A percentile compares a stretch with the other conserved stretches of the same genome.
Conservation (phyloP, 208 protist genomes). For the Acanthamoeba healyi region DNA sequence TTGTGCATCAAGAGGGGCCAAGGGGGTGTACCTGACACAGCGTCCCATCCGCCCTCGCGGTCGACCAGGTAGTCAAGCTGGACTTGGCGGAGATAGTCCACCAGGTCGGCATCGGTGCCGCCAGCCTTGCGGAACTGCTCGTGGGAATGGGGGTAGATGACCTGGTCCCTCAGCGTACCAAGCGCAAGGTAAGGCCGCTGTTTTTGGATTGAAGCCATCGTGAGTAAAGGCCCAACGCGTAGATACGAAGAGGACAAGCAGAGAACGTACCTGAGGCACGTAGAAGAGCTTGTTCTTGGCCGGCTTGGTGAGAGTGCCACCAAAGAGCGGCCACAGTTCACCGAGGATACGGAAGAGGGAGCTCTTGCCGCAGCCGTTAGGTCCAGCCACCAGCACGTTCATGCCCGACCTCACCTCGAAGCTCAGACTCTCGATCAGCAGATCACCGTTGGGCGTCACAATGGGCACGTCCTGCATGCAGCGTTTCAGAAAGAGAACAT, state of each 20-base stretch:
- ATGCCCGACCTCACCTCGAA: constrained; percentile 83
- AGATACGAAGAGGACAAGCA: neutral
- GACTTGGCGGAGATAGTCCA: constrained; percentile 63
- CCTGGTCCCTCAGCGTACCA: constrained; percentile 86
- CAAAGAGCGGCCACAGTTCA: constrained; percentile 87
- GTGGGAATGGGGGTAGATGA: constrained; percentile 83
- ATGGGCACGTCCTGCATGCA: constrained; percentile 79
- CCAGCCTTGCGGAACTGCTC: constrained; percentile 79
- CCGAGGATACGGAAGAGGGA: constrained; percentile 88
- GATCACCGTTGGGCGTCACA: constrained; percentile 84
- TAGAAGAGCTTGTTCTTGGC: constrained; percentile 83
- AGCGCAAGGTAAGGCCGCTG: constrained; percentile 88
- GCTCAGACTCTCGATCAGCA: constrained; percentile 77
- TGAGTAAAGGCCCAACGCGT: constrained; percentile 10
- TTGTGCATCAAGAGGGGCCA: neutral
- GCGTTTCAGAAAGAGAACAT: neutral
- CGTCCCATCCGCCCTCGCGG: constrained; percentile 78
- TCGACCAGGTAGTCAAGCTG: constrained; percentile 77
- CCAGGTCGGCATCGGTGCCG: constrained; percentile 83
- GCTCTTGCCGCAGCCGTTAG: constrained; percentile 85
- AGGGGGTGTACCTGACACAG: constrained; percentile 42
- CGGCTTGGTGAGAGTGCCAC: constrained; percentile 84
- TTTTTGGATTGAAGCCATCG: neutral
- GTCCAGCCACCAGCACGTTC: constrained; percentile 86
- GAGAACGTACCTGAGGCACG: constrained; percentile 72